Evolutionary conservation across 225 moss, liverwort and hornwort species (phyloP).

Genomic region (Anthoceros angustus): DNA sequence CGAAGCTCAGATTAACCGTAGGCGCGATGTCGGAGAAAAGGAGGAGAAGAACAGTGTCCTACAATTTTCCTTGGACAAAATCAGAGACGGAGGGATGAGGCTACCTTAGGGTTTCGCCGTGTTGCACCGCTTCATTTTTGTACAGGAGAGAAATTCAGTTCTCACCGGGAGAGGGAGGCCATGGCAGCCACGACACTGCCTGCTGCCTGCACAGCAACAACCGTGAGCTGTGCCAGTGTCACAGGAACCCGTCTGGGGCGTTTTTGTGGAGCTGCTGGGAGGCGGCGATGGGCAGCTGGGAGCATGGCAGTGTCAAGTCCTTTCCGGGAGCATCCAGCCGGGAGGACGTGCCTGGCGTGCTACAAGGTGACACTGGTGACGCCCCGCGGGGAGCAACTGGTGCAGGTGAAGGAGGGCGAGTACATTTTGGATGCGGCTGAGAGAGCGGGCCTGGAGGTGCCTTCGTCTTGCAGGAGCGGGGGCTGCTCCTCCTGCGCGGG

Average conservation of each 20-base stretch:
- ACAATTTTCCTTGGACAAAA: too few relatives aligned
- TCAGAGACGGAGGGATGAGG: too few relatives aligned
- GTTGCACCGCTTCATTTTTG: neutral
- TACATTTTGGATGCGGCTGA: constrained; percentile 38
- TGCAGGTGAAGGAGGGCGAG: constrained; percentile 18
- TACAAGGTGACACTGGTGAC: constrained; percentile 30
- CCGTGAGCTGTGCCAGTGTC: neutral
- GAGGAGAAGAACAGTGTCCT: too few relatives aligned
- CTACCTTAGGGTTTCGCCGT: neutral
- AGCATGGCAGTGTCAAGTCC: too few relatives aligned
- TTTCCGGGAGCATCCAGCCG: neutral
- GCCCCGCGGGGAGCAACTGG: constrained; percentile 18
- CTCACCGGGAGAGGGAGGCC: neutral
- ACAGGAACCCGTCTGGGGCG: neutral
- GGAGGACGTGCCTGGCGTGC: constrained; percentile 3
- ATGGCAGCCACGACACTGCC: neutral
- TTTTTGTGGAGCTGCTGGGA: neutral
- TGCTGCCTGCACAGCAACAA: neutral
- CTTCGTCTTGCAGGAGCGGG: constrained; percentile 22
- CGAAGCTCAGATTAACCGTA: too few relatives aligned
- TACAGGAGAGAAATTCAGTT: neutral
- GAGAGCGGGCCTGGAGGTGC: constrained; percentile 11
- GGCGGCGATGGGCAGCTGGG: too few relatives aligned
- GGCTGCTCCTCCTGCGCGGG: constrained; percentile 34
- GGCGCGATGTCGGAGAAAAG: too few relatives aligned